Conservation (phyloP, 2,329 filamentous ascomycete species). For the Coniosporium tulheliwenetii region DNA sequence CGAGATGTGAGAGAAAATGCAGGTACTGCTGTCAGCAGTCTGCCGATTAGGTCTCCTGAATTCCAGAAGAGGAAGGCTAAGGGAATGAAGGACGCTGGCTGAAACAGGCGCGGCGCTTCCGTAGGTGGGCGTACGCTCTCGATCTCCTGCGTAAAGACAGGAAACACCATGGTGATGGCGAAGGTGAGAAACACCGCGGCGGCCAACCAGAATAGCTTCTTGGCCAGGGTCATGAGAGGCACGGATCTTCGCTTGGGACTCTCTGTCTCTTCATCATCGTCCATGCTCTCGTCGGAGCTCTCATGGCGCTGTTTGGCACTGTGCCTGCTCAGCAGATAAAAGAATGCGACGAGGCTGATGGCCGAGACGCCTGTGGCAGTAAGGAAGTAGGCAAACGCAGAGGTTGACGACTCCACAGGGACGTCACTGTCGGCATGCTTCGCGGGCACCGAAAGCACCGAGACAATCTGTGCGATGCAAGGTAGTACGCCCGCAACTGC, state of each 20-base stretch:
- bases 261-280: conserved; percentile 16
- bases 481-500: conserved; percentile 84
- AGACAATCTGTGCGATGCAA: conserved; percentile 70
- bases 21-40: conserved; percentile 49
- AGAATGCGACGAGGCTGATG: conserved; percentile 54
- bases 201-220: conserved; percentile 65
- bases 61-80: conserved; percentile 92
- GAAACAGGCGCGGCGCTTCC: conserved; percentile 43
- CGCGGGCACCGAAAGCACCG: conserved; percentile 52
- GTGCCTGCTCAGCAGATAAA: conserved; percentile 50
- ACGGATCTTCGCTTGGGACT: conserved; percentile 30
- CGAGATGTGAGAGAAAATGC: conserved; percentile 40
- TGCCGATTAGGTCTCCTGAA: conserved; percentile 64
- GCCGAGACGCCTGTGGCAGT: conserved; percentile 68
- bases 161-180: conserved; percentile 80
- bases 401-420: conserved; percentile 37
- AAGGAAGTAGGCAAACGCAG: conserved; percentile 82
- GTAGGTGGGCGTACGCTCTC: conserved; percentile 23
- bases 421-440: conserved; percentile 19
- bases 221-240: conserved; percentile 50
- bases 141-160: conserved; percentile 60
- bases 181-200: conserved; percentile 71
- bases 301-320: conserved; percentile 6
- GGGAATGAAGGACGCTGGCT: conserved; percentile 69
- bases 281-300: conserved; percentile 2